Evolutionary conservation across 129 eudicot species (phyloP).

Genomic region (Helichrysum umbraculigerum): DNA sequence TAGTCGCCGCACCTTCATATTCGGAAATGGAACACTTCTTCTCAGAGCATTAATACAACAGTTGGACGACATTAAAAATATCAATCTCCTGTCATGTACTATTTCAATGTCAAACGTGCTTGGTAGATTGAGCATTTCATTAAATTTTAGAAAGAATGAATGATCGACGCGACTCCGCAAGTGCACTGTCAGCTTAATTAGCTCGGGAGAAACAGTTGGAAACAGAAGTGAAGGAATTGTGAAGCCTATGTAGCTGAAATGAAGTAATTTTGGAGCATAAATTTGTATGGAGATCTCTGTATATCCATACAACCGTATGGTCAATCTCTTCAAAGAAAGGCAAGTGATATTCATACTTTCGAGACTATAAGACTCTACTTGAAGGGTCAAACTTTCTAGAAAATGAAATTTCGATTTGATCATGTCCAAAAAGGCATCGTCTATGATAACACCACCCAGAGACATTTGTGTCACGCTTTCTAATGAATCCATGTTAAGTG

Average conservation of each 20-base stretch:
- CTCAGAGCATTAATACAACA: background rate
- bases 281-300: background rate
- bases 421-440: background rate
- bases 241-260: background rate
- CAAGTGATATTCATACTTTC: too few species aligned
- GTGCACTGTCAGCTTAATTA: background rate
- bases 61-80: background rate
- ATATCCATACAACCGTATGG: background rate
- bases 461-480: background rate
- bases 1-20: background rate
- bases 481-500: background rate
- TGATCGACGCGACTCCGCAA: background rate
- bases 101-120: background rate
- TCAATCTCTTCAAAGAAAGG: background rate
- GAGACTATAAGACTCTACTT: too few species aligned
- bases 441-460: background rate
- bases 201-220: too few species aligned
- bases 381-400: background rate
- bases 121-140: background rate
- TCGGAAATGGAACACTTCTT: background rate
- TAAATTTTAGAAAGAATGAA: background rate
- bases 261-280: conserved; percentile 10
- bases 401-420: background rate
- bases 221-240: too few species aligned
- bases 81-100: background rate